These are phyloP conservation scores for Candida sojae DNA, from an alignment of 1,139 yeast genomes.

Conservation along the genomic window DNA sequence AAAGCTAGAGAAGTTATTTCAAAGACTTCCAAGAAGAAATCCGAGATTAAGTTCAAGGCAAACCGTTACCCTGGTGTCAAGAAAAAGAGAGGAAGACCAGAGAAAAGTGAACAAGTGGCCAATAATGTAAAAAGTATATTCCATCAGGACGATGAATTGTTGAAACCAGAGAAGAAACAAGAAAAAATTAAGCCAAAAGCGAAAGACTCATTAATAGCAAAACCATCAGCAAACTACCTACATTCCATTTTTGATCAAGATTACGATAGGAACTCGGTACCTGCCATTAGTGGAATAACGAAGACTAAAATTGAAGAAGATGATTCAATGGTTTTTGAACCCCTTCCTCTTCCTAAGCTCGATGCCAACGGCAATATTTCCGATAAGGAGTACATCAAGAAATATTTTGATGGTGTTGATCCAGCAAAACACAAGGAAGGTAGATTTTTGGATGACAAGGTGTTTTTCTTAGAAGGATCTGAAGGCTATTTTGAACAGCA, in stretches of 20 bases:
- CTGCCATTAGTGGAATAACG: conserved; percentile 35
- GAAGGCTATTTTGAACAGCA: conserved; percentile 93
- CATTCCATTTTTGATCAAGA: conserved; percentile 11
- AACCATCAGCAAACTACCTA: conserved; percentile 10
- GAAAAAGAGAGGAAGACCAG: conserved; percentile 33
- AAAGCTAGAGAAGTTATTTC: conserved; percentile 4
- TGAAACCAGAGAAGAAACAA: conserved; percentile 2
- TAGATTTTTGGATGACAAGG: conserved; percentile 49
- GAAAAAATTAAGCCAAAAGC: conserved; percentile 3
- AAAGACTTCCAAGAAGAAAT: conserved; percentile 11
- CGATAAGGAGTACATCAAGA: conserved; percentile 30
- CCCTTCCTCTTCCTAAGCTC: conserved; percentile 39
- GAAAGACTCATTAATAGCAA: neutral
- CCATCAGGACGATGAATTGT: conserved; percentile 27
- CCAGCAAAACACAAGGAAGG: conserved; percentile 26
- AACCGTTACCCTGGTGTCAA: neutral
- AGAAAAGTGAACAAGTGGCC: conserved; percentile 33
- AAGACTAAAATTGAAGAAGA: conserved; percentile 9
- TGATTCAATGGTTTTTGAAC: conserved; percentile 21
- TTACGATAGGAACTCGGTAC: conserved; percentile 15
- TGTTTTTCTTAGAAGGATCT: conserved; percentile 78
- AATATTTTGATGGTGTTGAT: conserved; percentile 30
- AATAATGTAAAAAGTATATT: conserved; percentile 39
- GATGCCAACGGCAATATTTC: conserved; percentile 31
- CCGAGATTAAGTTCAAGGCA: neutral